These are phyloP conservation scores for Aegle marmelos DNA, from an alignment of 345 rosid genomes.

Conservation along the genomic window DNA sequence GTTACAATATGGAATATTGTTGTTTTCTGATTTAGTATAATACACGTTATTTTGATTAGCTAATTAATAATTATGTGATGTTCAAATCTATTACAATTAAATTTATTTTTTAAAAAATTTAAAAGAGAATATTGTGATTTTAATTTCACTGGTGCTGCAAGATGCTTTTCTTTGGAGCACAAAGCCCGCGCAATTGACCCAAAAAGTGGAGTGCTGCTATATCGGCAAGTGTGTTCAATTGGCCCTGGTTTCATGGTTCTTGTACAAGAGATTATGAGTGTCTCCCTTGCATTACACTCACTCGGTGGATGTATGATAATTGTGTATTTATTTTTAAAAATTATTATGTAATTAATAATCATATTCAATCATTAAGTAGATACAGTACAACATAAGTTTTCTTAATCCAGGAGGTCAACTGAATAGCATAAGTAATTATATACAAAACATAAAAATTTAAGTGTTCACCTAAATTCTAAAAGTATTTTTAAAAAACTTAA, in stretches of 20 bases:
- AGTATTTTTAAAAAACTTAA: too few relatives aligned
- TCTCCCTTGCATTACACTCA: too few relatives aligned
- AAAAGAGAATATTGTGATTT: background rate
- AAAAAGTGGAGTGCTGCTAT: background rate
- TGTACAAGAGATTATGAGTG: background rate
- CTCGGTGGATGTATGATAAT: too few relatives aligned
- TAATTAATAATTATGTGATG: background rate
- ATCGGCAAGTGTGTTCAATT: background rate
- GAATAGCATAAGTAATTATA: too few relatives aligned
- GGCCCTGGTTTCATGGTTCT: background rate
- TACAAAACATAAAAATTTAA: too few relatives aligned
- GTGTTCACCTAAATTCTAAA: too few relatives aligned
- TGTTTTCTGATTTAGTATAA: background rate
- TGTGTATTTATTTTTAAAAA: too few relatives aligned
- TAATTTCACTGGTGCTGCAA: background rate
- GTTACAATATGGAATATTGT: background rate
- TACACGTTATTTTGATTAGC: background rate
- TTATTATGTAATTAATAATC: too few relatives aligned
- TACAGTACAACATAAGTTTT: too few relatives aligned
- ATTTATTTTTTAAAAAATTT: background rate
- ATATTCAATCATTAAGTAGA: too few relatives aligned
- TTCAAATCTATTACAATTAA: background rate
- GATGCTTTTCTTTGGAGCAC: background rate
- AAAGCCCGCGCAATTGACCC: background rate
- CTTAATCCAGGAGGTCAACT: too few relatives aligned